Percentiles rank a stretch among this genome's conserved stretches.
Evolutionary conservation across 1,284 basidiomycete genomes (phyloP).

Genomic region (Pulveroboletus sp.): DNA sequence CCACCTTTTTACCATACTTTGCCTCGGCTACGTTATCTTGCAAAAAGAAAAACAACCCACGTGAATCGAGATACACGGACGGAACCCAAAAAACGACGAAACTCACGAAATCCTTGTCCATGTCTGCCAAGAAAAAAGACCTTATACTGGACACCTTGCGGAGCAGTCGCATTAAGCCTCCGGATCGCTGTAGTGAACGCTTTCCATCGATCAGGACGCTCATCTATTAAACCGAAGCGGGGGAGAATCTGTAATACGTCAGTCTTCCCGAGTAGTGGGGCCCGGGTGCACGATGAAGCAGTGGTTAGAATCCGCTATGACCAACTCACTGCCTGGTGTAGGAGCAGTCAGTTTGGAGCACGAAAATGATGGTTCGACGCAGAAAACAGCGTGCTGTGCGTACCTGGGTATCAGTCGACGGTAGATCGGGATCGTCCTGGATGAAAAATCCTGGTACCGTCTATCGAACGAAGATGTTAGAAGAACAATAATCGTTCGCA

Average conservation of each 20-base stretch:
- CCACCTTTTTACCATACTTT: slow-evolving; percentile 7
- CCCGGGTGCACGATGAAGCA: too few relatives aligned
- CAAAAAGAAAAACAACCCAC: background rate
- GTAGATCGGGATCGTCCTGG: background rate
- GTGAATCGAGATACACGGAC: too few relatives aligned
- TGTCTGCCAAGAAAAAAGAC: slow-evolving; percentile 51
- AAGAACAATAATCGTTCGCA: background rate
- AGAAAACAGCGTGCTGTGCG: background rate
- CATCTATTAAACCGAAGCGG: slow-evolving; percentile 3
- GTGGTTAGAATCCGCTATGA: background rate
- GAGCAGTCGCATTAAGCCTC: slow-evolving; percentile 46
- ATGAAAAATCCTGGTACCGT: slow-evolving; percentile 1
- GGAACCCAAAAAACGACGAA: background rate
- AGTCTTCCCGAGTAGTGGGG: background rate
- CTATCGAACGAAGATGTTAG: background rate
- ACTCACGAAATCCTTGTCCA: slow-evolving; percentile 12
- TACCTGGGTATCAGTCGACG: background rate
- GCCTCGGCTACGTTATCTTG: slow-evolving; percentile 9
- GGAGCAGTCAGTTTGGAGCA: background rate
- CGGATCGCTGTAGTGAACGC: background rate
- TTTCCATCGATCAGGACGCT: background rate
- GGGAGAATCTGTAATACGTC: background rate
- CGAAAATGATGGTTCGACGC: background rate
- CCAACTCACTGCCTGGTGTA: background rate
- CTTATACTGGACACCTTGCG: slow-evolving; percentile 50